These are phyloP conservation scores for Penicillium sp. DNA, from an alignment of 2,329 filamentous ascomycete genomes.

Conservation along the genomic window DNA sequence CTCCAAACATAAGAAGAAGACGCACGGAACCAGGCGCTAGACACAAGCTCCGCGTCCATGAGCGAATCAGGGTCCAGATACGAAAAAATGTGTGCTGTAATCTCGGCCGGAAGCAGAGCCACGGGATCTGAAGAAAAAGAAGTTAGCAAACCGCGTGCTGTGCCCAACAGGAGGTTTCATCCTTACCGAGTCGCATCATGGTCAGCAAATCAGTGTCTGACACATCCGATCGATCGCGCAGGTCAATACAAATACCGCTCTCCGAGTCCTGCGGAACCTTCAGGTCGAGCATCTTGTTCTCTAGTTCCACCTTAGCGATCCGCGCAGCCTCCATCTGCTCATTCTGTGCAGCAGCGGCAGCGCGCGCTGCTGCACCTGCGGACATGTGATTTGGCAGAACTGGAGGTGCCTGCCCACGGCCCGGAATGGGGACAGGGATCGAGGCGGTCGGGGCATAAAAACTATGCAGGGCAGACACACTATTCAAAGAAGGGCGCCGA, in stretches of 20 bases:
- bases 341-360: conserved; percentile 44
- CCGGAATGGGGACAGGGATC: conserved; percentile 28
- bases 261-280: conserved; percentile 37
- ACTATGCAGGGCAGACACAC: conserved; percentile 27
- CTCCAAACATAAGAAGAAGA: conserved; percentile 54
- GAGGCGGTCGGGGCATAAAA: conserved; percentile 27
- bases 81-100: conserved; percentile 51
- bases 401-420: conserved; percentile 32
- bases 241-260: conserved; percentile 43
- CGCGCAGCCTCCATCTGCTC: conserved; percentile 23
- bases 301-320: conserved; percentile 26
- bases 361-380: conserved; percentile 40
- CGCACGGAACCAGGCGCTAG: conserved; percentile 50
- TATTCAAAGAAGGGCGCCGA: conserved; percentile 31
- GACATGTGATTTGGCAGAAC: conserved; percentile 34
- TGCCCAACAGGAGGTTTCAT: neutral
- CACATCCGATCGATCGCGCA: conserved; percentile 32
- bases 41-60: conserved; percentile 48
- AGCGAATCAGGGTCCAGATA: conserved; percentile 53
- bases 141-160: conserved; percentile 6
- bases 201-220: conserved; percentile 28
- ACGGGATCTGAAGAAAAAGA: conserved; percentile 42
- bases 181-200: conserved; percentile 33
- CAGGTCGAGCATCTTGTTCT: conserved; percentile 26
- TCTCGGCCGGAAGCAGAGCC: conserved; percentile 49